These are phyloP conservation scores for Kurtzmaniella cleridarum DNA, from an alignment of 805 yeast genomes.

Conservation along the genomic window DNA sequence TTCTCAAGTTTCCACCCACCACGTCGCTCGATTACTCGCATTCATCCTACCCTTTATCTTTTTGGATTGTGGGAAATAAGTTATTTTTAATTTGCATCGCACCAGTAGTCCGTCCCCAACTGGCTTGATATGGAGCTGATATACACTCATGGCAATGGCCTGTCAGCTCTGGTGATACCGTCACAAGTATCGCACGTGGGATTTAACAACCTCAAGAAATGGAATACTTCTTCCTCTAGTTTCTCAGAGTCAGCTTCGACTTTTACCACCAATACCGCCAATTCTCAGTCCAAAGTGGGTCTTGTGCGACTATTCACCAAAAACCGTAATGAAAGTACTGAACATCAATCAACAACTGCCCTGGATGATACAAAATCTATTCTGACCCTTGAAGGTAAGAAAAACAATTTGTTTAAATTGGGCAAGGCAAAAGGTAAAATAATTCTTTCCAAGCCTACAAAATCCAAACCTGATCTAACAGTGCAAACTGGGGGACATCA, in stretches of 20 bases:
- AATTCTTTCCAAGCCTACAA: constrained; percentile 5
- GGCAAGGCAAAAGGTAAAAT: constrained; percentile 6
- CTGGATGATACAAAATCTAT: constrained; percentile 6
- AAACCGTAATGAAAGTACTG: constrained; percentile 9
- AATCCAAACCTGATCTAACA: constrained; percentile 21
- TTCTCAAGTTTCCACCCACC: too few species aligned
- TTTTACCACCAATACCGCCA: constrained; percentile 15
- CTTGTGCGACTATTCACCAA: constrained; percentile 26
- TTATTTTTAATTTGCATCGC: too few species aligned
- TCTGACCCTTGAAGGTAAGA: background rate
- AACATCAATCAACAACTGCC: background rate
- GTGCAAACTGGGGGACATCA: constrained; percentile 26
- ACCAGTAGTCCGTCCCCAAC: too few species aligned
- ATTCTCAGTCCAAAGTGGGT: constrained; percentile 16
- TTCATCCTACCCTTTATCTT: too few species aligned
- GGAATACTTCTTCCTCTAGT: constrained; percentile 20
- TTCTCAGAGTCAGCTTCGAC: constrained; percentile 12
- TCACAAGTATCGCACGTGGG: constrained; percentile 23
- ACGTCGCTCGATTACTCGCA: too few species aligned
- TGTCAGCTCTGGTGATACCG: constrained; percentile 1
- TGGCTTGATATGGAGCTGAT: background rate
- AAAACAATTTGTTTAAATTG: background rate
- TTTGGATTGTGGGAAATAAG: too few species aligned
- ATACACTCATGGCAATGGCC: constrained; percentile 2
- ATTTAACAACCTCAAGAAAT: constrained; percentile 28